phyloP scores from a whole-genome alignment of 768 basidiomycete species.

The Pholiota conissans region DNA sequence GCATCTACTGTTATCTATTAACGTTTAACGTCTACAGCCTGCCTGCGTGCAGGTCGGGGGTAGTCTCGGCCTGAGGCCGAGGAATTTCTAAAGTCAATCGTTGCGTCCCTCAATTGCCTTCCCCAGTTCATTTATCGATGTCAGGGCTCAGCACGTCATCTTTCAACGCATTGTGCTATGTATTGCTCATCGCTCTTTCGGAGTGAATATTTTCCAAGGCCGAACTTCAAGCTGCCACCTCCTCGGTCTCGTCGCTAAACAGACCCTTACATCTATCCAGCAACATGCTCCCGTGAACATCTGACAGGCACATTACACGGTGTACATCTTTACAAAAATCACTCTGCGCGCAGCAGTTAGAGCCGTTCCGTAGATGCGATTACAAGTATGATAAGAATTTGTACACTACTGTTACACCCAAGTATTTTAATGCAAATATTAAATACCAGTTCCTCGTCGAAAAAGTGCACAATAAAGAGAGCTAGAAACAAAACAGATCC shows the following conservation, averaged over 20 bases:
- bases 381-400: neutral
- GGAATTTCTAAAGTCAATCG: neutral
- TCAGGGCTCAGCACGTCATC: neutral
- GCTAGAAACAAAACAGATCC: neutral
- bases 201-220: neutral
- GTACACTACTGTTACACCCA: neutral
- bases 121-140: too few species aligned
- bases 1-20: too few species aligned
- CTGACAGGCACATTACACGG: neutral
- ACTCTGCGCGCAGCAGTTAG: neutral
- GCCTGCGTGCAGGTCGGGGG: neutral
- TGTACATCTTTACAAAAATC: neutral
- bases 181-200: neutral
- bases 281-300: neutral
- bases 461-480: neutral
- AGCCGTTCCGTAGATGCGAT: neutral
- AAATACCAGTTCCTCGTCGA: neutral
- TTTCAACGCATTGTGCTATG: neutral
- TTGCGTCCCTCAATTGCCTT: neutral
- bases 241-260: neutral
- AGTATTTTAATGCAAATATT: neutral
- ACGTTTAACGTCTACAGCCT: too few species aligned
- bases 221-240: neutral
- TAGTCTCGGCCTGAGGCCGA: neutral
- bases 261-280: too few species aligned